These are phyloP conservation scores for Euphrasia confusa DNA, from an alignment of 257 asterid genomes.

Conservation along the genomic window DNA sequence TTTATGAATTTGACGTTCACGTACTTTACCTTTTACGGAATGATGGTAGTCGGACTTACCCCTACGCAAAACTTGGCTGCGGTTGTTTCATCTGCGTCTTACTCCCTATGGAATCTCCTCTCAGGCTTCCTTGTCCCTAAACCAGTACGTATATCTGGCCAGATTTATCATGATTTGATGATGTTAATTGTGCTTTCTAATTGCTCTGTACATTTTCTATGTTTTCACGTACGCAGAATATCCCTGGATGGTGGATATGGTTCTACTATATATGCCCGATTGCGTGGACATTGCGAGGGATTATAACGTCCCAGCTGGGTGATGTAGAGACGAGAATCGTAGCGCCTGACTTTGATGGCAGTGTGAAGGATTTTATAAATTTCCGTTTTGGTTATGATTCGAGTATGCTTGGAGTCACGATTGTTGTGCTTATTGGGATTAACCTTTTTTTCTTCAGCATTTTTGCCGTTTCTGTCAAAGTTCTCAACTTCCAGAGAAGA, in stretches of 20 bases:
- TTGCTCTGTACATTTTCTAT: not conserved
- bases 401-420: conserved; percentile 48
- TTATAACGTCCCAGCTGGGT: conserved; percentile 75
- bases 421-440: conserved; percentile 44
- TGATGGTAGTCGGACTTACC: conserved; percentile 54
- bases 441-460: conserved; percentile 45
- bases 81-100: conserved; percentile 40
- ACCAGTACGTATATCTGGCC: conserved; percentile 29
- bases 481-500: conserved; percentile 70
- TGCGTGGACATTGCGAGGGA: conserved; percentile 77
- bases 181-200: not conserved
- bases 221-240: conserved; percentile 36
- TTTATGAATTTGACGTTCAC: conserved; percentile 47
- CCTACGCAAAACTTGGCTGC: conserved; percentile 46
- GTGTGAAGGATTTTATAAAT: conserved; percentile 58
- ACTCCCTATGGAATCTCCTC: conserved; percentile 49
- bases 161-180: not conserved
- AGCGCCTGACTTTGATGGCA: conserved; percentile 59
- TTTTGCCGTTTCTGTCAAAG: conserved; percentile 61
- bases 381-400: conserved; percentile 49
- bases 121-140: conserved; percentile 55
- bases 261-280: conserved; percentile 77
- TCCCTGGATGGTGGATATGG: conserved; percentile 94
- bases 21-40: conserved; percentile 52
- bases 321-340: conserved; percentile 49